A percentile compares a stretch with the other conserved stretches of the same genome.
These are phyloP conservation scores for Thuidium tamariscinum DNA, from an alignment of 225 moss, liverwort and hornwort species.

Conservation along the genomic window DNA sequence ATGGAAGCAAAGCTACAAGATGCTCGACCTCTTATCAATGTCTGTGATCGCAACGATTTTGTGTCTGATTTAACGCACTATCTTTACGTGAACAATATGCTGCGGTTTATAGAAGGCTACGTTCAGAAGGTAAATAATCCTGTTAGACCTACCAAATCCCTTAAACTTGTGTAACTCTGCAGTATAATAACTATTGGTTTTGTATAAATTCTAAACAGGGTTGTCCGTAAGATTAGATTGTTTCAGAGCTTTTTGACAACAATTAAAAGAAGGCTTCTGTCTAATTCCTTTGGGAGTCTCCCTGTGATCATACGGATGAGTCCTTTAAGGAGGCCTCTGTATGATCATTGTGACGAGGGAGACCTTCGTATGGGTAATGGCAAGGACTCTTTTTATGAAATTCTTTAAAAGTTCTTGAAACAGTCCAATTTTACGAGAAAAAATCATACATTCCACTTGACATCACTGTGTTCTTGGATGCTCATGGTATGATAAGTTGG, in stretches of 20 bases:
- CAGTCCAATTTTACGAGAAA: neutral
- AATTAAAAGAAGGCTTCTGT: no score
- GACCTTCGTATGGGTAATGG: neutral
- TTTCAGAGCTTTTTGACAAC: neutral
- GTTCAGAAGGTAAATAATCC: conserved; percentile 68
- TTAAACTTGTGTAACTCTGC: neutral
- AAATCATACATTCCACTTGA: neutral
- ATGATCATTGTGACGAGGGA: neutral
- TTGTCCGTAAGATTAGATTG: neutral
- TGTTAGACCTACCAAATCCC: neutral
- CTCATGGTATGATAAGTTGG: neutral
- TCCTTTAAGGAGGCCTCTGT: neutral
- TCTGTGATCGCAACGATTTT: conserved; percentile 80
- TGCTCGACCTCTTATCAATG: conserved; percentile 82
- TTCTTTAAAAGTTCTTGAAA: neutral
- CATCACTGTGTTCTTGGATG: neutral
- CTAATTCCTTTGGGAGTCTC: neutral
- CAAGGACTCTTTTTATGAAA: neutral
- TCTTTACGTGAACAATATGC: conserved; percentile 87
- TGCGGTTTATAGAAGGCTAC: conserved; percentile 91
- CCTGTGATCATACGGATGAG: neutral
- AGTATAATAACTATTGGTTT: neutral
- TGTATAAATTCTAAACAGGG: neutral
- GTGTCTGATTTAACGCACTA: conserved; percentile 83
- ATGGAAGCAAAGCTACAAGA: conserved; percentile 92